Evolutionary conservation across 495 filamentous ascomycete genomes (phyloP).

Genomic region (Penicillium fimorum): DNA sequence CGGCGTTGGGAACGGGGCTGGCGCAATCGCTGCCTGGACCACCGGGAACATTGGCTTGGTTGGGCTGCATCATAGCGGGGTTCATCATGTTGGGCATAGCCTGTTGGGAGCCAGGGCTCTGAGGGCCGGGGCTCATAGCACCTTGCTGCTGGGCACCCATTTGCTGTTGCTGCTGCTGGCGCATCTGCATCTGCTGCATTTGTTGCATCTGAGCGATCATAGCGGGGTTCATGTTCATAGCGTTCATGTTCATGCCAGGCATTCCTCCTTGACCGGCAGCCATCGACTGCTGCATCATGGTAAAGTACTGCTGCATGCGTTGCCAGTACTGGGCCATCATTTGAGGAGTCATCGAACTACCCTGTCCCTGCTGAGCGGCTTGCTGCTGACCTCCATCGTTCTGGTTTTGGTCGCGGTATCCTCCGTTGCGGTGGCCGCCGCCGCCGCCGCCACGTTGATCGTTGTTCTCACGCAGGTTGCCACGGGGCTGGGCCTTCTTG

Average conservation of each 20-base stretch:
- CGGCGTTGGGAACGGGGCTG: conserved; percentile 14
- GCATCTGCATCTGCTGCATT: conserved; percentile 63
- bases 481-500: conserved; percentile 94
- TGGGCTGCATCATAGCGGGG: conserved; percentile 70
- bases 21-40: conserved; percentile 19
- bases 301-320: conserved; percentile 94
- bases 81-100: conserved; percentile 54
- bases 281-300: conserved; percentile 85
- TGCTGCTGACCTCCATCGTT: conserved; percentile 51
- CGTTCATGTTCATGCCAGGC: conserved; percentile 61
- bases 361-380: conserved; percentile 43
- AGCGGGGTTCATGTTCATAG: conserved; percentile 78
- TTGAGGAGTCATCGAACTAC: conserved; percentile 78
- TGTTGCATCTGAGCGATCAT: conserved; percentile 82
- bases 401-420: conserved; percentile 56
- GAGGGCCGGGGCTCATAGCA: conserved; percentile 48
- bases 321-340: conserved; percentile 98
- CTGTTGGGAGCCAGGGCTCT: conserved; percentile 40
- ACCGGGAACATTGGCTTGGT: conserved; percentile 29
- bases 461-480: conserved; percentile 90
- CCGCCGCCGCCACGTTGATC: conserved; percentile 50
- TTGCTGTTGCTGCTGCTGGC: conserved; percentile 25
- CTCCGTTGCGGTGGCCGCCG: conserved; percentile 50
- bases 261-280: conserved; percentile 45
- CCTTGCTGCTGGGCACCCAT: conserved; percentile 51